Percentiles rank a stretch among this genome's conserved stretches.
Evolutionary conservation across 2,329 filamentous ascomycete species (phyloP).

Genomic region (Colletotrichum horii): DNA sequence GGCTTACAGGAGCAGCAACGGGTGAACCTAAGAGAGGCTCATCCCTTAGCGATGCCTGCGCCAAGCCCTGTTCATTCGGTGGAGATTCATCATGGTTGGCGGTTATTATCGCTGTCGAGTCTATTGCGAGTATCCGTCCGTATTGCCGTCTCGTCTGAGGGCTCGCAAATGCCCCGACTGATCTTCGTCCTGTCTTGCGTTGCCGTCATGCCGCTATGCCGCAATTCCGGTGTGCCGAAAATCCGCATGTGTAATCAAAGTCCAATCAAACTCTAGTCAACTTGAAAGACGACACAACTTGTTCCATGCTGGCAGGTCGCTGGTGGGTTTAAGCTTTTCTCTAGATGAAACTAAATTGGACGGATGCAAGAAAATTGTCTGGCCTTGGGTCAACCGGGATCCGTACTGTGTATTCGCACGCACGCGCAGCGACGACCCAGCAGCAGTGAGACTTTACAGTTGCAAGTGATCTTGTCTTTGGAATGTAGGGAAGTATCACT

Average conservation of each 20-base stretch:
- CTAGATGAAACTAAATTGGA: background rate
- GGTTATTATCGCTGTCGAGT: background rate
- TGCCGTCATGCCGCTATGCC: background rate
- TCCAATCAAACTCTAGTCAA: background rate
- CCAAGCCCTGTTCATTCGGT: background rate
- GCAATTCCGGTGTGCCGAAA: background rate
- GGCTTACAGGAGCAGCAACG: background rate
- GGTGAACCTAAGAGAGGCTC: constrained; percentile 9
- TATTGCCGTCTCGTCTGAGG: background rate
- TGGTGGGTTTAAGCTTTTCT: constrained; percentile 3
- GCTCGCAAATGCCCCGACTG: background rate
- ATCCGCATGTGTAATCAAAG: background rate
- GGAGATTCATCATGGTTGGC: background rate
- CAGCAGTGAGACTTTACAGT: background rate
- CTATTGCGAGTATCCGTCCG: background rate
- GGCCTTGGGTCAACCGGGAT: background rate
- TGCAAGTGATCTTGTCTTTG: background rate
- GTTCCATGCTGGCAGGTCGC: background rate
- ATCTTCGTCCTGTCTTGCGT: background rate
- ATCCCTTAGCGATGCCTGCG: background rate
- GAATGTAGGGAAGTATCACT: background rate
- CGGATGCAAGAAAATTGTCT: background rate
- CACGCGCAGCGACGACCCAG: background rate
- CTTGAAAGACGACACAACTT: background rate
- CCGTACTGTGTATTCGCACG: background rate